Base-by-base conservation (phyloP, 805 yeast species). In the Maudiozyma barnettii region DNA sequence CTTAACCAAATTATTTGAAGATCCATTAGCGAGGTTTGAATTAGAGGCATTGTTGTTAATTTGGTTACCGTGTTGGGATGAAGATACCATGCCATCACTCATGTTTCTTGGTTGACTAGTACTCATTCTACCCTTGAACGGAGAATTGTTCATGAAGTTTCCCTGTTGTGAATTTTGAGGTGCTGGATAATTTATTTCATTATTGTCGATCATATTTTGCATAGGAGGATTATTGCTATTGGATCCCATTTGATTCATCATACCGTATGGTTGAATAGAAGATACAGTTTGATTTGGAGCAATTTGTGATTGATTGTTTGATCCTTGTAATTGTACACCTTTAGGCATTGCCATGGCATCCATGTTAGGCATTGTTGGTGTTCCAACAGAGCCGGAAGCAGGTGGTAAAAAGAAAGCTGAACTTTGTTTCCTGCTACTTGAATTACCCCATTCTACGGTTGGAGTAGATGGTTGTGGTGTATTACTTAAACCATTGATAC, bases 391-490 rank as follows among this genome's bases (percentile, higher is more conserved):
- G 6, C 49, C 48, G n/a, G 43, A 39, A 31, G 39, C 30, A 16
- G 44, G 35, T 18, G 52, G 49, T 26, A 51, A 39, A 31, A 44
- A 50, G 21, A 53, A 53, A 10, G 47, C 43, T 2, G 54, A 44
- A 40, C 51, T 50, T 45, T 54, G 53, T 37, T 51, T 49, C 44
- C 58, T 52, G 13, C 42, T 48, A 22, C 19, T 39, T 20, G 21
- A 19, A 21, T 31, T 40, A 30, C 59, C 59, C 68, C 68, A 64
- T 45, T 61, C 66, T 21, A 63, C 43, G 36, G 56, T 59, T 16
- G 67, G 65, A 1, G 63, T 61, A 1, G 62, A 50, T 8, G 66
- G 60, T 45, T 61, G 64, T 5, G 63, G 59, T 5, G 59, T 29
- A 8, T 56, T 53, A 20, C 47, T 52, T 21, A 61, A 58, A 5